Percentiles rank a stretch among this genome's conserved stretches.
Conservation (phyloP, 352 stramenopile species). For the Globisporangium spiculum region DNA sequence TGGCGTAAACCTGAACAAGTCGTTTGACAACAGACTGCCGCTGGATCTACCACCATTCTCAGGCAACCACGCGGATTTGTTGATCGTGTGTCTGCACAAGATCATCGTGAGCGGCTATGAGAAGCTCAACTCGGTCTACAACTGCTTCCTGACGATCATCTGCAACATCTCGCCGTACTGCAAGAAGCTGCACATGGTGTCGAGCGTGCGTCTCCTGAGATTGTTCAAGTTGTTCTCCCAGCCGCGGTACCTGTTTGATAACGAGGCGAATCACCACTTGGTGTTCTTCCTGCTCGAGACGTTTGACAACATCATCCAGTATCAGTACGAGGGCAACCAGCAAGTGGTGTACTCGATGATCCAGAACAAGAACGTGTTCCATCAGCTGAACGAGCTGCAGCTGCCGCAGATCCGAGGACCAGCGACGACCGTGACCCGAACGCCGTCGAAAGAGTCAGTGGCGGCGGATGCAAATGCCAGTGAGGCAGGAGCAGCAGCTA, state of each 20-base stretch:
- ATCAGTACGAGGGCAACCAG: slow-evolving; percentile 96
- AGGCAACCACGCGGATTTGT: slow-evolving; percentile 95
- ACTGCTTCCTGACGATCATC: slow-evolving; percentile 99
- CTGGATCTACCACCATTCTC: slow-evolving; percentile 93
- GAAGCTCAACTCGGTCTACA: slow-evolving; percentile 96
- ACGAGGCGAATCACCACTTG: slow-evolving; percentile 94
- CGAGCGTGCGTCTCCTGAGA: slow-evolving; percentile 94
- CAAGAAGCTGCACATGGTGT: slow-evolving; percentile 94
- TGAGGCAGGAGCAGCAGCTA: slow-evolving; percentile 6
- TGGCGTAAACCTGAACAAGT: slow-evolving; percentile 96
- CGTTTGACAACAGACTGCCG: slow-evolving; percentile 93
- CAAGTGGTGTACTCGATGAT: slow-evolving; percentile 99
- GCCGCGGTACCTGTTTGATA: slow-evolving; percentile 92
- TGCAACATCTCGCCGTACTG: slow-evolving; percentile 98
- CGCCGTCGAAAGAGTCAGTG: slow-evolving; percentile 8
- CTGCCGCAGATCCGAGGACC: slow-evolving; percentile 77
- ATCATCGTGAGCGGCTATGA: slow-evolving; percentile 97
- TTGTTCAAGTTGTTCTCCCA: slow-evolving; percentile 98
- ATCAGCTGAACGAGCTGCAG: slow-evolving; percentile 87
- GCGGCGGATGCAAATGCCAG: slow-evolving; percentile 13
- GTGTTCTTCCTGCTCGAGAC: slow-evolving; percentile 97
- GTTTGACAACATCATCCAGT: slow-evolving; percentile 99
- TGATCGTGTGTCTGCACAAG: slow-evolving; percentile 98
- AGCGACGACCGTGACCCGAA: background rate
- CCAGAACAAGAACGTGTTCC: slow-evolving; percentile 95